Evolutionary conservation across 768 basidiomycete species (phyloP).

Genomic region (Mycena alexandri): DNA sequence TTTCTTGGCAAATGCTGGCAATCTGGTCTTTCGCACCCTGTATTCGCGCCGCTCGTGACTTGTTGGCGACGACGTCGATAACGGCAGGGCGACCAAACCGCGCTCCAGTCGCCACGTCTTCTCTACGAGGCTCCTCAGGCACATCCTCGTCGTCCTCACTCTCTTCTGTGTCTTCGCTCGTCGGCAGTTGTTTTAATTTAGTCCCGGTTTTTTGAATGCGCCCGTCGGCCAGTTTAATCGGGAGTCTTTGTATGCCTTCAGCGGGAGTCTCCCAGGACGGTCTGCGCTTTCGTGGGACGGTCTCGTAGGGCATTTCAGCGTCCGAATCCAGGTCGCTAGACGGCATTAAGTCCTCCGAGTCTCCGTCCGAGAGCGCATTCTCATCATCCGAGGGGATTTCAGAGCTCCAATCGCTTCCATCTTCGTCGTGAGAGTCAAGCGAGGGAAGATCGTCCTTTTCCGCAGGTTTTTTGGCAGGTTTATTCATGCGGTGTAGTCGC

Average conservation of each 20-base stretch:
- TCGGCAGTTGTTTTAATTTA: slow-evolving; percentile 47
- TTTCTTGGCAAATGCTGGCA: slow-evolving; percentile 92
- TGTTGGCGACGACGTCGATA: slow-evolving; percentile 74
- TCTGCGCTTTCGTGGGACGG: slow-evolving; percentile 64
- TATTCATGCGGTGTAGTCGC: slow-evolving; percentile 74
- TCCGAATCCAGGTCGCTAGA: slow-evolving; percentile 62
- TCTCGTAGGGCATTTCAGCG: slow-evolving; percentile 83
- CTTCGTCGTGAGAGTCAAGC: slow-evolving; percentile 75
- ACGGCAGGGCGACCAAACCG: slow-evolving; percentile 91
- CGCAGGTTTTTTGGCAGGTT: slow-evolving; percentile 61
- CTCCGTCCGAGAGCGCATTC: slow-evolving; percentile 38
- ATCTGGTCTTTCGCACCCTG: slow-evolving; percentile 94
- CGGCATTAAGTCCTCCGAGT: slow-evolving; percentile 22
- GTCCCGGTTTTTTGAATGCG: slow-evolving; percentile 73
- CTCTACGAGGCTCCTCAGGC: slow-evolving; percentile 53
- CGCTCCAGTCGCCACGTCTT: slow-evolving; percentile 86
- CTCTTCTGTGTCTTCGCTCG: slow-evolving; percentile 44
- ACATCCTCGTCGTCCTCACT: slow-evolving; percentile 53
- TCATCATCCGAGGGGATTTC: slow-evolving; percentile 56
- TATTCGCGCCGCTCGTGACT: slow-evolving; percentile 75
- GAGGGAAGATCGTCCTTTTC: slow-evolving; percentile 75
- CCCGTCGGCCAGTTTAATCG: slow-evolving; percentile 90
- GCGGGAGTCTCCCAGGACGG: slow-evolving; percentile 61
- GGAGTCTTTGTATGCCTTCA: slow-evolving; percentile 72
- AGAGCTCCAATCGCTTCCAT: slow-evolving; percentile 65